Evolutionary conservation across 306 rosid species (phyloP).

Genomic region (Canavalia ensiformis): DNA sequence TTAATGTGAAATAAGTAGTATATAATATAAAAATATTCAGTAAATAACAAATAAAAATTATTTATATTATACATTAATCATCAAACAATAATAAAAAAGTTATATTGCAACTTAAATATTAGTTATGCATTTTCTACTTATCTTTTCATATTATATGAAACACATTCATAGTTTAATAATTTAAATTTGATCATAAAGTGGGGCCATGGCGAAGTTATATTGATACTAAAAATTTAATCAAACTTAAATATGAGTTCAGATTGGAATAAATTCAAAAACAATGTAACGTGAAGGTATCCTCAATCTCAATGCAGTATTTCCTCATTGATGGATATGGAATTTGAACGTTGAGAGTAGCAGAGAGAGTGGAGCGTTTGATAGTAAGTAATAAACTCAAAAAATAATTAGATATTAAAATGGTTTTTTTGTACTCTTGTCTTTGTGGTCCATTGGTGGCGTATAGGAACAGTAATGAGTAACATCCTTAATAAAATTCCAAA

Average conservation of each 20-base stretch:
- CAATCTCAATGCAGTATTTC: background rate
- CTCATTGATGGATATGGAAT: background rate
- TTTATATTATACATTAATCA: too few species aligned
- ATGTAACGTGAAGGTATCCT: too few species aligned
- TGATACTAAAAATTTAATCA: background rate
- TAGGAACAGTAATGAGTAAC: background rate
- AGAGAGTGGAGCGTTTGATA: background rate
- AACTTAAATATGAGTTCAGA: background rate
- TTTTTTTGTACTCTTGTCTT: background rate
- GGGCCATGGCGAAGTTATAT: background rate
- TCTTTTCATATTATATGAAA: too few species aligned
- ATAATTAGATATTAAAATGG: background rate
- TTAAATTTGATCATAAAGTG: background rate
- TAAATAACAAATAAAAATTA: too few species aligned
- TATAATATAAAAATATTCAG: too few species aligned
- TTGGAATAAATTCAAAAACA: background rate
- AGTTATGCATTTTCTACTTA: too few species aligned
- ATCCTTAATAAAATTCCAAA: background rate
- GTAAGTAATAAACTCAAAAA: background rate
- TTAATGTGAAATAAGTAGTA: too few species aligned
- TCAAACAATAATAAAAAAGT: too few species aligned
- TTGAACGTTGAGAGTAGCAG: background rate
- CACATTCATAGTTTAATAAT: background rate
- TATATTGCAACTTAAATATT: too few species aligned
- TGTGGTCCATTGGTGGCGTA: constrained; percentile 35